Evolutionary conservation across 805 yeast genomes (phyloP), one percentile per base, ranked within the genome.

Genomic region (Kluyveromyces lactis): DNA sequence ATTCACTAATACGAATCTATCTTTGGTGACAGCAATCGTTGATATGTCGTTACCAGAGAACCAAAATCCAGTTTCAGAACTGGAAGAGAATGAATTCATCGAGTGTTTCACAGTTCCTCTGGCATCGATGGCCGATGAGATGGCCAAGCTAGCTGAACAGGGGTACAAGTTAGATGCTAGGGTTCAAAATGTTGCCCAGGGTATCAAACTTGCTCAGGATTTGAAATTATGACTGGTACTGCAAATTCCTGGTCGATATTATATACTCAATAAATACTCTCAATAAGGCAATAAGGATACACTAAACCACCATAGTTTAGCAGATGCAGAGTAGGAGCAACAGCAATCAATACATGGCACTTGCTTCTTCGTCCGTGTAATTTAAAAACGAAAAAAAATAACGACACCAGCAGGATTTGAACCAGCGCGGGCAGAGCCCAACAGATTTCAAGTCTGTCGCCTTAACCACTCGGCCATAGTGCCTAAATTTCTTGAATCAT

Each of bases 61-160:
- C 59, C 49, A 61, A 43, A 66, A 78, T 44, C 97, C 96, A 1
- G 55, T 66, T 41, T 75, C 94, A 2, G 71, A 82, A 46, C 67
- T 92, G 45, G 97, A 92, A 63, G 96, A 86, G 5, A 82, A 79
- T 44, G 98, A 90, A 64, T 90, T 83, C 57, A 92, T 90, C 38
- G 97, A 87, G 52, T 79, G 86, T n/a, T 84, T 90, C 56, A 68
- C 77, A 1, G 76, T 82, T 31, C 86, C 89, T 11, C 60, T 87
- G 47, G 60, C 63, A 12, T 59, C 68, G 13, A 70, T 90, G 33
- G 76, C 80, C 5, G 70, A 68, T 18, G 72, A 67, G 19, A 57
- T 90, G 56, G 62, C 62, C 7, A 56, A 66, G 21, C 60, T 87
- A 15, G 73, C 67, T 18, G 50, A 59, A 2, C 71, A 84, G 58